Percentiles rank a stretch among this genome's conserved stretches.
phyloP scores from a whole-genome alignment of 176 grass and related monocot genomes.

The Pharus latifolius region DNA sequence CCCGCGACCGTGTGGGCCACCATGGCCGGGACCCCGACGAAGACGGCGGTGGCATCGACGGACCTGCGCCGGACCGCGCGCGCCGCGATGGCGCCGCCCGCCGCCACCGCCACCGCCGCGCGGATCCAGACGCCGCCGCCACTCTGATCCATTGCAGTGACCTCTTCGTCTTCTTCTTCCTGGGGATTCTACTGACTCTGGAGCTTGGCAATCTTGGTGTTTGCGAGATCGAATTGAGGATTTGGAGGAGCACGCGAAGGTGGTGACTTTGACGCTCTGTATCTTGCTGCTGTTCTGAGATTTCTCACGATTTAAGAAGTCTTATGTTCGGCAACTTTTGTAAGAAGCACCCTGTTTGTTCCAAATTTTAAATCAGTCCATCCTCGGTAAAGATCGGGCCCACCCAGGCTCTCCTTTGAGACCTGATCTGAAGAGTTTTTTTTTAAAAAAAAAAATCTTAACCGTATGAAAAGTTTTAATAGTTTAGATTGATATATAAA shows the following conservation, averaged over 20 bases:
- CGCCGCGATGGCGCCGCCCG: constrained; percentile 46
- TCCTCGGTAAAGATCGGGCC: not conserved
- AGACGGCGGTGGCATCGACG: constrained; percentile 57
- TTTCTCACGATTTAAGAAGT: constrained; percentile 16
- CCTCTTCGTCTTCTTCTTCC: not conserved
- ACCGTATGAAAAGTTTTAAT: no score
- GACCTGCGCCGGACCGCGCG: constrained; percentile 74
- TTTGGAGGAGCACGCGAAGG: not conserved
- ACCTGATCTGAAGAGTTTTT: no score
- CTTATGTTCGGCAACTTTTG: not conserved
- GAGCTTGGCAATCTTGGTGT: not conserved
- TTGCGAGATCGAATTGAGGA: not conserved
- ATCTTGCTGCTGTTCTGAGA: not conserved
- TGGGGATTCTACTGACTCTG: not conserved
- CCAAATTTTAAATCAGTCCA: not conserved
- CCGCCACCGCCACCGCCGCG: constrained; percentile 27
- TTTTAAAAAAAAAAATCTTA: no score
- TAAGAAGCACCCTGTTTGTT: not conserved
- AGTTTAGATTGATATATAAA: no score
- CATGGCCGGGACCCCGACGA: constrained; percentile 72
- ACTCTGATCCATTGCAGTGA: constrained; percentile 16
- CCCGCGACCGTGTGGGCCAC: constrained; percentile 76
- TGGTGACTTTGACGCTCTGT: not conserved
- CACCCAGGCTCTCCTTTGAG: no score
- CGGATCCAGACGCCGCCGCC: constrained; percentile 38